Conservation (phyloP, 768 basidiomycete species). For the Peribolospora kevripleyi region DNA sequence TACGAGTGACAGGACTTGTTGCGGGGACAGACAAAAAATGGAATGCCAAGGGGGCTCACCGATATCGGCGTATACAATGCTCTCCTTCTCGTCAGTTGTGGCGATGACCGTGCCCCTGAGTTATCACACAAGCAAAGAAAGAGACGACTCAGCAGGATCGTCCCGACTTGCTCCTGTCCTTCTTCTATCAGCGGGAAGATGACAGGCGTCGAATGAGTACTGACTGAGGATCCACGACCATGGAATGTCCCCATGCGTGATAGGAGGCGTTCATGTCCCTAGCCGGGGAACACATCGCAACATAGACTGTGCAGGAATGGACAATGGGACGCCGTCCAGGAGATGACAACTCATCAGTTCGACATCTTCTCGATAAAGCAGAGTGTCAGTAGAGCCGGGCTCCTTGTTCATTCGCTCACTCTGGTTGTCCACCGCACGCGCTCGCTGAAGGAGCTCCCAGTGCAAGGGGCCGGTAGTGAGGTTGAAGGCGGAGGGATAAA, state of each 20-base stretch:
- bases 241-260: slow-evolving; percentile 32
- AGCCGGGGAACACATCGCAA: slow-evolving; percentile 88
- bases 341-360: too few relatives aligned
- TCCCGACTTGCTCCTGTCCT: slow-evolving; percentile 41
- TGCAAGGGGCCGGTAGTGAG: slow-evolving; percentile 82
- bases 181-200: neutral
- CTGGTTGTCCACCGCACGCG: slow-evolving; percentile 82
- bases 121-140: neutral
- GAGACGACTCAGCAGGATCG: slow-evolving; percentile 33
- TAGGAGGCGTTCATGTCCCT: slow-evolving; percentile 55
- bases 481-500: slow-evolving; percentile 93
- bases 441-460: slow-evolving; percentile 77
- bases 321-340: too few relatives aligned
- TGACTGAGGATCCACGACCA: slow-evolving; percentile 21
- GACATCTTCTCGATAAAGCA: too few relatives aligned
- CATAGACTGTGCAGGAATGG: slow-evolving; percentile 28
- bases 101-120: slow-evolving; percentile 46
- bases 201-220: slow-evolving; percentile 13
- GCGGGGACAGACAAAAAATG: neutral
- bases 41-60: slow-evolving; percentile 29
- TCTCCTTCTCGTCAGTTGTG: slow-evolving; percentile 51
- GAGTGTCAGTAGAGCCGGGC: too few relatives aligned
- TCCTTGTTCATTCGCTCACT: slow-evolving; percentile 7
- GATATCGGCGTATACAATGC: slow-evolving; percentile 54
- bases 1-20: neutral